Percentiles rank a stretch among this genome's conserved stretches.
Conservation (phyloP, 495 filamentous ascomycete species). For the Beverwykella pulmonaria region DNA sequence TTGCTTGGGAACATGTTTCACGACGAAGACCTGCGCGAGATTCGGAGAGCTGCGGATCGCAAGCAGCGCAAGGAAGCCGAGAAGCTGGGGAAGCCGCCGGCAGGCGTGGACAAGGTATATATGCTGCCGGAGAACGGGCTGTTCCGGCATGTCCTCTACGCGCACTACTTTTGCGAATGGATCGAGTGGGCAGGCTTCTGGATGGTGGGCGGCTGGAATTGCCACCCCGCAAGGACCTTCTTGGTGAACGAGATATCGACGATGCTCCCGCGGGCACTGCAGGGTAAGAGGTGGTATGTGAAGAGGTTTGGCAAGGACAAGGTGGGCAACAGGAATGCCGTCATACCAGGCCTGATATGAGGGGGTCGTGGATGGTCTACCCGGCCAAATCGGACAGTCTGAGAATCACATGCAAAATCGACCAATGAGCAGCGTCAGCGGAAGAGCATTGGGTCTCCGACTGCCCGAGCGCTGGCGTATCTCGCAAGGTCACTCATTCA, state of each 20-base stretch:
- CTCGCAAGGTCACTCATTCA: too few species aligned
- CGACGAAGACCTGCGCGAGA: slow-evolving; percentile 75
- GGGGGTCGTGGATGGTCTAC: background rate
- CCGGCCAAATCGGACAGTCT: too few species aligned
- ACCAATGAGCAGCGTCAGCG: too few species aligned
- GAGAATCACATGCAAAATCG: too few species aligned
- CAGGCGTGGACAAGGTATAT: slow-evolving; percentile 77
- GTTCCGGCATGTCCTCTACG: slow-evolving; percentile 81
- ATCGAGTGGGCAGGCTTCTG: slow-evolving; percentile 91
- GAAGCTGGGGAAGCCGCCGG: slow-evolving; percentile 44
- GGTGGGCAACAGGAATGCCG: slow-evolving; percentile 73
- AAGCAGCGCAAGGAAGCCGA: slow-evolving; percentile 50
- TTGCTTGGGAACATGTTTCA: slow-evolving; percentile 81
- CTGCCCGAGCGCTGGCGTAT: too few species aligned
- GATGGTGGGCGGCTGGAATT: slow-evolving; percentile 61
- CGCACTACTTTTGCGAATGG: slow-evolving; percentile 95
- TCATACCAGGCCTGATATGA: slow-evolving; percentile 75
- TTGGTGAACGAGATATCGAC: slow-evolving; percentile 82
- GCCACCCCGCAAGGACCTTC: slow-evolving; percentile 76
- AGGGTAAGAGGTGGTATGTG: slow-evolving; percentile 84
- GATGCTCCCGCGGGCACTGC: slow-evolving; percentile 87
- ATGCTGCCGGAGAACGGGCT: slow-evolving; percentile 81
- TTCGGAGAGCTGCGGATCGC: slow-evolving; percentile 64
- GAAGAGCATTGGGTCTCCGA: too few species aligned
- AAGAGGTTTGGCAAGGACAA: slow-evolving; percentile 80